Evolutionary conservation across 176 grass and related monocot genomes (phyloP).

Genomic region (Triticum urartu): DNA sequence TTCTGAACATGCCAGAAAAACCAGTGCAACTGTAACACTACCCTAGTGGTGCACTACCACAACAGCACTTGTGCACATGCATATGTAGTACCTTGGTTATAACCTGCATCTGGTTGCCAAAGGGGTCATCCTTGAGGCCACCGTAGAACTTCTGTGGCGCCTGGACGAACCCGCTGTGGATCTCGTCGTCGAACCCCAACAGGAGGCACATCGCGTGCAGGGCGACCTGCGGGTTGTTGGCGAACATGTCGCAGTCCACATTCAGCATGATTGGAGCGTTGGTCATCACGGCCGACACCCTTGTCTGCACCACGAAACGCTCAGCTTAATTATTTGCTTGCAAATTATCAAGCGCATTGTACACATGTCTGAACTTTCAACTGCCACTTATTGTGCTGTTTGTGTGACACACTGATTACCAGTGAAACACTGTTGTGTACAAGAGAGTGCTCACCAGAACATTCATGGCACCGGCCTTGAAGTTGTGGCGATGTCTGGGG

Average conservation of each 20-base stretch:
- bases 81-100: background rate
- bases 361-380: background rate
- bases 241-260: conserved; percentile 75
- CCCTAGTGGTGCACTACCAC: too few species aligned
- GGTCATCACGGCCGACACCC: conserved; percentile 50
- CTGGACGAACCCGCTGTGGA: conserved; percentile 43
- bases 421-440: background rate
- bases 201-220: conserved; percentile 55
- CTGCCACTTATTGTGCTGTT: background rate
- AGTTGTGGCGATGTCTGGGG: conserved; percentile 35
- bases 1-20: conserved; percentile 16
- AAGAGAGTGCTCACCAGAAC: conserved; percentile 29
- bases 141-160: conserved; percentile 40
- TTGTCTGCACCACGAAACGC: conserved; percentile 21
- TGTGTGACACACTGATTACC: background rate
- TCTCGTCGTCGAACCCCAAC: conserved; percentile 34
- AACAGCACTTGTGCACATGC: background rate
- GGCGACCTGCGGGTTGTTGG: conserved; percentile 33
- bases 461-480: conserved; percentile 60
- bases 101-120: conserved; percentile 46
- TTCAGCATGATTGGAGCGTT: conserved; percentile 60
- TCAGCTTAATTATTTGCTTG: too few species aligned
- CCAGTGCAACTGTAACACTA: background rate
- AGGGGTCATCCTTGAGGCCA: conserved; percentile 53
- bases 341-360: too few species aligned